Evolutionary conservation across 2,329 filamentous ascomycete species (phyloP), one percentile per base, ranked within the genome.

Genomic region (Podosphaera xanthii): DNA sequence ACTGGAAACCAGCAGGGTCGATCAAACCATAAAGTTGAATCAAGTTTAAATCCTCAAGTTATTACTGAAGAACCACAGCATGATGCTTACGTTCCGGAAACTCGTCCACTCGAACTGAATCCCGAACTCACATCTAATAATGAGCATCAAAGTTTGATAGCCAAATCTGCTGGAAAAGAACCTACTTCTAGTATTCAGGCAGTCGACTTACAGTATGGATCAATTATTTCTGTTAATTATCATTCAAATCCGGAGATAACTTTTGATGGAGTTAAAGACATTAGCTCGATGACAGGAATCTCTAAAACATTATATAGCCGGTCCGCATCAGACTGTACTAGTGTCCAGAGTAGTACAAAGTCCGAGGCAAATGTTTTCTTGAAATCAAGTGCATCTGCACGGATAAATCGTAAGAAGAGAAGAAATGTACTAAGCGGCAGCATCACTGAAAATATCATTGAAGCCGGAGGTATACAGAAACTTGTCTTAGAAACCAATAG

Each of bases 381-480:
- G 46, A 62, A 64, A 30, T 68, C 66, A 5, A 63, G 63, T 42
- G 64, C 63, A 59, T 68, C 63, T 65, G 70, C 63, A 35, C 71
- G 71, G 46, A 65, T 68, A 14, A 22, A 6, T 31, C 55, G 38
- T 40, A 34, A 10, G 9, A 71, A 71, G 57, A 72, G 72, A 40
- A 74, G 77, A 7, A 73, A 75, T 3, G 81, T 82, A 4, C 76
- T 84, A 60, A 87, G 82, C 64, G 86, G 86, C 35, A 87, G 83
- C 68, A 87, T 90, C 65, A 88, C 85, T 0, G 85, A 90, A 70
- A 86, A 85, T 61, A 74, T 86, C n/a, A 73, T 89, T 59, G 83
- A 90, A 66, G 75, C 83, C 1, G 81, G 83, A 59, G 86, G 86
- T 2, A 77, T 89, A 58, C 80, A 81, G 63, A 91, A 91, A 71